These are phyloP conservation scores for Rhypophila decipiens DNA, from an alignment of 495 filamentous ascomycete genomes.

Conservation along the genomic window DNA sequence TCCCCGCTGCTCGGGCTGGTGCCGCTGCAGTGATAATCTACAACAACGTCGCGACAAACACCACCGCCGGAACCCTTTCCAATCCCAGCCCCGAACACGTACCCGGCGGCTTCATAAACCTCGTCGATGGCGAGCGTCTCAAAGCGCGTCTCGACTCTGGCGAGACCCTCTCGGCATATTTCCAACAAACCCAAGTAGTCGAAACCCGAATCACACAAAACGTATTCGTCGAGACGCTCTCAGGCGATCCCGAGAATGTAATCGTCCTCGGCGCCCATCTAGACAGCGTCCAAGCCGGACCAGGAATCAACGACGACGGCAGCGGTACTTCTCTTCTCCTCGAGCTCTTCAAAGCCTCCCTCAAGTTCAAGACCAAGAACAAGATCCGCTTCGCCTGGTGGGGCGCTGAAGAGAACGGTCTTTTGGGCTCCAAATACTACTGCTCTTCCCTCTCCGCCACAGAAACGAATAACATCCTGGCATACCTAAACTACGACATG, in stretches of 20 bases:
- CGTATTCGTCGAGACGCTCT: slow-evolving; percentile 34
- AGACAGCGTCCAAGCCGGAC: slow-evolving; percentile 39
- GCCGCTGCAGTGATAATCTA: slow-evolving; percentile 36
- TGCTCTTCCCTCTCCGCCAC: slow-evolving; percentile 21
- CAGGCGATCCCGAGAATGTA: slow-evolving; percentile 27
- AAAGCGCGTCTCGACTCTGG: slow-evolving; percentile 21
- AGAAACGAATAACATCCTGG: slow-evolving; percentile 32
- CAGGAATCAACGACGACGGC: slow-evolving; percentile 28
- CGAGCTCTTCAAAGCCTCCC: slow-evolving; percentile 26
- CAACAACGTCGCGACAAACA: slow-evolving; percentile 16
- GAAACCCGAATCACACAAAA: slow-evolving; percentile 33
- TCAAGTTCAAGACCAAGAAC: slow-evolving; percentile 28
- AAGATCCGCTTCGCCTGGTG: slow-evolving; percentile 42
- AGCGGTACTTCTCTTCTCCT: slow-evolving; percentile 34
- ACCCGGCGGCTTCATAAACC: slow-evolving; percentile 32
- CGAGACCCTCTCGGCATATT: slow-evolving; percentile 24
- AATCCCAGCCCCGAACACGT: slow-evolving; percentile 26
- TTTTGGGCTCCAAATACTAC: slow-evolving; percentile 38
- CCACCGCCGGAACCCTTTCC: slow-evolving; percentile 28
- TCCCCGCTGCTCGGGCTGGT: slow-evolving; percentile 29
- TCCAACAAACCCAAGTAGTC: slow-evolving; percentile 33
- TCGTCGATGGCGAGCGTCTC: slow-evolving; percentile 25
- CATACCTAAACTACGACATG: slow-evolving; percentile 47
- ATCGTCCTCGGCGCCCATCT: slow-evolving; percentile 38
- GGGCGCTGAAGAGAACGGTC: slow-evolving; percentile 39